Percentiles rank a stretch among this genome's conserved stretches.
These are phyloP conservation scores for Globisporangium mamillatum DNA, from an alignment of 352 stramenopile species.

Conservation along the genomic window DNA sequence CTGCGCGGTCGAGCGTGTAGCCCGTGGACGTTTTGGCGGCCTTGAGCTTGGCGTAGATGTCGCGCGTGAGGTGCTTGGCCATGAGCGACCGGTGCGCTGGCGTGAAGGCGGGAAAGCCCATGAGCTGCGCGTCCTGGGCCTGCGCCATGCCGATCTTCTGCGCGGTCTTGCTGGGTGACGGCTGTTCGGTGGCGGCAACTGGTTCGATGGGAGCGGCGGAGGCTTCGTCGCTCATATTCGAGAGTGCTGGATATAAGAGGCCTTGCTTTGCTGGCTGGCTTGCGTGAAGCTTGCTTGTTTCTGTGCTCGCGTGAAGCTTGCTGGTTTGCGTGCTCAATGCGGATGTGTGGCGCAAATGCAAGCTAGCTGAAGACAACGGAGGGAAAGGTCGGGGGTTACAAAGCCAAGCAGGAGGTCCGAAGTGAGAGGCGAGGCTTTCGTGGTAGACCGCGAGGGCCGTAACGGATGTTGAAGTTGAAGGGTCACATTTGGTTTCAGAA, in stretches of 20 bases:
- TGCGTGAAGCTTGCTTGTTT: not conserved
- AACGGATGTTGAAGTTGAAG: slow-evolving; percentile 19
- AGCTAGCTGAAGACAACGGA: not conserved
- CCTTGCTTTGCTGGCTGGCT: not conserved
- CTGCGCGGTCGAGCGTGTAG: slow-evolving; percentile 72
- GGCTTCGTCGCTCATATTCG: slow-evolving; percentile 30
- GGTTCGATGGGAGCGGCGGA: slow-evolving; percentile 1
- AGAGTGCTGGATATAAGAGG: not conserved
- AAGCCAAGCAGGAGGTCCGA: not conserved
- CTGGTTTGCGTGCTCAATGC: slow-evolving; percentile 7
- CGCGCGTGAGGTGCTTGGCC: slow-evolving; percentile 61
- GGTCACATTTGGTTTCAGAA: not conserved
- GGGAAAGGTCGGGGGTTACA: not conserved
- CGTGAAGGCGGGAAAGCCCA: slow-evolving; percentile 72
- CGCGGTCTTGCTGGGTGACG: slow-evolving; percentile 74
- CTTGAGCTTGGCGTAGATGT: slow-evolving; percentile 69
- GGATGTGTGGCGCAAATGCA: slow-evolving; percentile 6
- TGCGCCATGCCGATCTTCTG: slow-evolving; percentile 83
- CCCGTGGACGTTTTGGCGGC: slow-evolving; percentile 59
- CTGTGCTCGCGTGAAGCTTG: not conserved
- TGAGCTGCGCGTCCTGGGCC: slow-evolving; percentile 57
- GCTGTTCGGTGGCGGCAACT: slow-evolving; percentile 28
- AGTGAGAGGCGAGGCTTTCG: not conserved
- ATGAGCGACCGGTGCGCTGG: slow-evolving; percentile 73
- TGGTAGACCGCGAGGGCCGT: not conserved